Percentiles rank a stretch among this genome's conserved stretches.
Evolutionary conservation across 164 flowering plant species (phyloP).

Genomic region (Berberis vulgaris): DNA sequence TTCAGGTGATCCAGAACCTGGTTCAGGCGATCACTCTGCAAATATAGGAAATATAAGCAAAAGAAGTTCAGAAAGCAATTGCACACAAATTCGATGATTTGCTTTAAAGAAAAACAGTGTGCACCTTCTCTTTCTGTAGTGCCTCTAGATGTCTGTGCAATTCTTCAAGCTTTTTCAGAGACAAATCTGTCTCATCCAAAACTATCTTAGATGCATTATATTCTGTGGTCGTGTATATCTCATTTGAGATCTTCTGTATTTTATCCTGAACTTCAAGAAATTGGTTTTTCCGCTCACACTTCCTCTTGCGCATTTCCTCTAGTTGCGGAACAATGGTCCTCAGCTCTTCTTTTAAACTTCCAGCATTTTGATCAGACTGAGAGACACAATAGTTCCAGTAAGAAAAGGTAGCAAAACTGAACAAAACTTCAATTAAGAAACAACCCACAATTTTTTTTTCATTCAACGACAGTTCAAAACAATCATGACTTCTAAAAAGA

Average conservation of each 20-base stretch:
- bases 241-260: slow-evolving; percentile 43
- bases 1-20: slow-evolving; percentile 41
- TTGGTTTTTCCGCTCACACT: slow-evolving; percentile 60
- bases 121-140: slow-evolving; percentile 89
- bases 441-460: too few species aligned
- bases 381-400: background rate
- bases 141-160: slow-evolving; percentile 54
- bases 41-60: slow-evolving; percentile 3
- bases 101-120: background rate
- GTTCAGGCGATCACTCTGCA: slow-evolving; percentile 57
- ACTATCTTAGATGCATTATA: slow-evolving; percentile 15
- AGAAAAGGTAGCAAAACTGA: background rate
- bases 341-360: slow-evolving; percentile 74
- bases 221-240: slow-evolving; percentile 31
- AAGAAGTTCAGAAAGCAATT: background rate
- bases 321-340: slow-evolving; percentile 53
- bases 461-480: too few species aligned
- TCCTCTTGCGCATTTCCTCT: slow-evolving; percentile 84
- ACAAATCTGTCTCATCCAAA: slow-evolving; percentile 75
- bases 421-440: too few species aligned
- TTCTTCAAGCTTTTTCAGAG: slow-evolving; percentile 79
- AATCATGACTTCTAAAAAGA: too few species aligned
- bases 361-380: slow-evolving; percentile 63
- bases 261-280: slow-evolving; percentile 58
- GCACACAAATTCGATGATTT: background rate